Conservation (phyloP, 1,139 yeast genomes). For the Geotrichum europaeum region DNA sequence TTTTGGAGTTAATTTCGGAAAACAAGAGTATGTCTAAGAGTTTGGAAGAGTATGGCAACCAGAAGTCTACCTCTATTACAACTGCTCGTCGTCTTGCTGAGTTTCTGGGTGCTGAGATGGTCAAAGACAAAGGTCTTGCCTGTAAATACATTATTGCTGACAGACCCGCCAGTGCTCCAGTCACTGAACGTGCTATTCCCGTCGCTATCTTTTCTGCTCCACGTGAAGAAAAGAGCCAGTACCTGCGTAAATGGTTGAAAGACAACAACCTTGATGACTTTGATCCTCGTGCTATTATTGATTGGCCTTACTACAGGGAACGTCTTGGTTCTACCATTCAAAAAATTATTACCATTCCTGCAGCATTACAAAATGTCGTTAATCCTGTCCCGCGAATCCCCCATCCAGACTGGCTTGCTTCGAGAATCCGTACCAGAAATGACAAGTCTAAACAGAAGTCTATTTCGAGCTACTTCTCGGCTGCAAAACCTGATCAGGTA, state of each 20-base stretch:
- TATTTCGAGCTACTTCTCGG: constrained; percentile 50
- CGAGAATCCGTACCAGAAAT: constrained; percentile 50
- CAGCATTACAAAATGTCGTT: constrained; percentile 82
- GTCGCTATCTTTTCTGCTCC: constrained; percentile 93
- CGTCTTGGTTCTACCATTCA: constrained; percentile 90
- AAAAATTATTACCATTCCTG: constrained; percentile 94
- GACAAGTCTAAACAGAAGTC: constrained; percentile 71
- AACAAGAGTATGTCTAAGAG: constrained; percentile 94
- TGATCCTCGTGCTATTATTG: constrained; percentile 84
- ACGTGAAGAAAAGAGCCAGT: constrained; percentile 50
- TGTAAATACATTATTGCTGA: constrained; percentile 90
- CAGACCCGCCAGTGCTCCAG: constrained; percentile 80
- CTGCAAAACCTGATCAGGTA: constrained; percentile 14
- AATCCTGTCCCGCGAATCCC: constrained; percentile 94
- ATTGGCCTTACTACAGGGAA: constrained; percentile 90
- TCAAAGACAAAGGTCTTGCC: constrained; percentile 91
- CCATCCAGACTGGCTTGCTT: constrained; percentile 91
- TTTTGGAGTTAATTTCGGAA: constrained; percentile 91
- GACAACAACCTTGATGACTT: constrained; percentile 74
- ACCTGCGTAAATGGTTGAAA: constrained; percentile 77
- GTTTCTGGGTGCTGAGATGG: constrained; percentile 96
- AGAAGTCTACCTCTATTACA: constrained; percentile 91
- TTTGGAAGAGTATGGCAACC: constrained; percentile 79
- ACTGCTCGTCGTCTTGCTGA: constrained; percentile 92
- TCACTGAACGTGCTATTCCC: constrained; percentile 94